Evolutionary conservation across 257 asterid genomes (phyloP).

Genomic region (Solanum chaucha): DNA sequence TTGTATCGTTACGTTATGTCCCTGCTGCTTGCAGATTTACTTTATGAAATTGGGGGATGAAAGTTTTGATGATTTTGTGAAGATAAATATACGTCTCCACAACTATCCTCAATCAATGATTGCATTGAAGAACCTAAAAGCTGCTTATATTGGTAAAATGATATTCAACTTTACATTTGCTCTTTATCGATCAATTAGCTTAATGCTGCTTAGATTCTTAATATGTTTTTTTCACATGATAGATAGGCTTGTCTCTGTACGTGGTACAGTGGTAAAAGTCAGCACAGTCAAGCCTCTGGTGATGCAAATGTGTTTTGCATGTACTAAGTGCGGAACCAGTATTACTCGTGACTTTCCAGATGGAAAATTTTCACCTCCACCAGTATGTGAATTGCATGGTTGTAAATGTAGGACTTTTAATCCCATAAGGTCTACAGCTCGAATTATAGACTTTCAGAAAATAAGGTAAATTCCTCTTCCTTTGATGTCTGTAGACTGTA

Average conservation of each 20-base stretch:
- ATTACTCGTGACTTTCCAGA: slow-evolving; percentile 70
- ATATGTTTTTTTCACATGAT: slow-evolving; percentile 8
- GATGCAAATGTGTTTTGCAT: slow-evolving; percentile 71
- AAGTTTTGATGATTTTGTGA: slow-evolving; percentile 27
- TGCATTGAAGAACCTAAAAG: slow-evolving; percentile 93
- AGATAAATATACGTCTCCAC: slow-evolving; percentile 66
- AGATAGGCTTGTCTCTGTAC: slow-evolving; percentile 86
- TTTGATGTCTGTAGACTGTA: not conserved
- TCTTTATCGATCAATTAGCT: not conserved
- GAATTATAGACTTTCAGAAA: slow-evolving; percentile 75
- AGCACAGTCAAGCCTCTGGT: slow-evolving; percentile 89
- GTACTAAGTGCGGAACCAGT: slow-evolving; percentile 75
- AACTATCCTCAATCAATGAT: slow-evolving; percentile 72
- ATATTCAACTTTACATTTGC: not conserved
- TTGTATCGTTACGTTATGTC: not conserved
- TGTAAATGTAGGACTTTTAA: slow-evolving; percentile 65
- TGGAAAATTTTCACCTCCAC: slow-evolving; percentile 89
- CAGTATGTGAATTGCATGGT: slow-evolving; percentile 66
- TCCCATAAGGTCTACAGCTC: slow-evolving; percentile 70
- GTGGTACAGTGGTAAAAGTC: slow-evolving; percentile 81
- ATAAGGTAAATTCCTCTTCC: slow-evolving; percentile 46
- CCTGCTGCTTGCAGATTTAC: slow-evolving; percentile 30
- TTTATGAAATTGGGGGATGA: slow-evolving; percentile 24
- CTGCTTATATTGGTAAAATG: slow-evolving; percentile 83
- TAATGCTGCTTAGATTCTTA: not conserved